These are phyloP conservation scores for Fusarium goolgardi DNA, from an alignment of 2,329 filamentous ascomycete species.

Conservation along the genomic window DNA sequence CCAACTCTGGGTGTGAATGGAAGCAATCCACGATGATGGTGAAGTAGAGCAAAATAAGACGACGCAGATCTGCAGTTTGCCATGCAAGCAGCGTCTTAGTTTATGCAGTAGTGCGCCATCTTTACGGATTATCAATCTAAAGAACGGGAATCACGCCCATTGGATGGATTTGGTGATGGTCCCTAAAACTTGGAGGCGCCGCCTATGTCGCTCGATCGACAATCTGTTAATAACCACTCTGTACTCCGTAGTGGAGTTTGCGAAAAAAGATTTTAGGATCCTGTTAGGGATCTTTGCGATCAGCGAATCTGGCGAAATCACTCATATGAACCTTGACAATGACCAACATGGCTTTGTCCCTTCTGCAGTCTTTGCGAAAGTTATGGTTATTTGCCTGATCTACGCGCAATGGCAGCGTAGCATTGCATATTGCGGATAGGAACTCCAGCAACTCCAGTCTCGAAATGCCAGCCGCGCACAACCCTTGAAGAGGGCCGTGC, in stretches of 20 bases:
- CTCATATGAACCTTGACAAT: background rate
- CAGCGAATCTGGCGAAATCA: constrained; percentile 4
- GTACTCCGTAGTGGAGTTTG: background rate
- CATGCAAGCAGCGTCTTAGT: constrained; percentile 16
- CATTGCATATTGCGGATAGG: background rate
- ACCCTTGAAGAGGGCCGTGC: constrained; percentile 28
- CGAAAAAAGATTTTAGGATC: background rate
- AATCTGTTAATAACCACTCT: constrained; percentile 19
- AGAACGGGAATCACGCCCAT: constrained; percentile 40
- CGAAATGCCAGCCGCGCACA: constrained; percentile 6
- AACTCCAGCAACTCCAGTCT: background rate
- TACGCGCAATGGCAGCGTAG: background rate
- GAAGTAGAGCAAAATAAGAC: constrained; percentile 12
- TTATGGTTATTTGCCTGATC: background rate
- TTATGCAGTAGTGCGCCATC: constrained; percentile 35
- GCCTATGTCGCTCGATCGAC: constrained; percentile 41
- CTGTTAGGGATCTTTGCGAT: constrained; percentile 5
- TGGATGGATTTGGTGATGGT: constrained; percentile 37
- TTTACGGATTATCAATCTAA: constrained; percentile 35
- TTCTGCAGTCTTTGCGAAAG: background rate
- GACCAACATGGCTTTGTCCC: background rate
- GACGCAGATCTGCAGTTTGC: constrained; percentile 18
- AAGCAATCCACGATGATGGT: background rate
- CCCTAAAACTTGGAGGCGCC: constrained; percentile 44
- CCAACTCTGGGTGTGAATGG: constrained; percentile 4